A percentile compares a stretch with the other conserved stretches of the same genome.
These are phyloP conservation scores for Yamadazyma membranifaciens DNA, from an alignment of 1,139 yeast species.

Conservation along the genomic window DNA sequence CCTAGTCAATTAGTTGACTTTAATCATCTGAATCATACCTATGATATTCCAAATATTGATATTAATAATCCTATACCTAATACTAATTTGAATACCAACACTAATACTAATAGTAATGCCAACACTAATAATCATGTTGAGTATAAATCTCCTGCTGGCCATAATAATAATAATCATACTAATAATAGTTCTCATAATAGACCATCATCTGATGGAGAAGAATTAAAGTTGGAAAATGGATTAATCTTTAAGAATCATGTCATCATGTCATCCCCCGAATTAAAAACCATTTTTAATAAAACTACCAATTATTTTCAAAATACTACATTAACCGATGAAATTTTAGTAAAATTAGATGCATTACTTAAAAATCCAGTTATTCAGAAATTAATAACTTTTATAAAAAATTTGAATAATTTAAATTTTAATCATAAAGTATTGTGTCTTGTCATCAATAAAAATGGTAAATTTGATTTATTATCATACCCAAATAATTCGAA, in stretches of 20 bases:
- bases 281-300: constrained; percentile 41
- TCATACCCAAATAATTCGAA: constrained; percentile 47
- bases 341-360: constrained; percentile 35
- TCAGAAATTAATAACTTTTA: constrained; percentile 36
- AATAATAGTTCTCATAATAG: not conserved
- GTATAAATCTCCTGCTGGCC: not conserved
- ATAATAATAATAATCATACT: not conserved
- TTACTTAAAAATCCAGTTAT: constrained; percentile 32
- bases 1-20: constrained; percentile 44
- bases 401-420: constrained; percentile 42
- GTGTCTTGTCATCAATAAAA: constrained; percentile 53
- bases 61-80: not conserved
- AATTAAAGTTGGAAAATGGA: constrained; percentile 53
- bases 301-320: constrained; percentile 51
- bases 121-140: not conserved
- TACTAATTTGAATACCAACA: not conserved
- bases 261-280: constrained; percentile 52
- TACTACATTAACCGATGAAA: constrained; percentile 26
- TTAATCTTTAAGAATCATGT: constrained; percentile 49
- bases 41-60: not conserved
- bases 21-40: not conserved
- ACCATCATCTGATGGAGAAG: constrained; percentile 8
- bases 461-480: constrained; percentile 54
- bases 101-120: not conserved
- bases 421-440: constrained; percentile 42